Evolutionary conservation across 805 yeast genomes (phyloP), one percentile per base, ranked within the genome.

Genomic region (Candida quercuum): DNA sequence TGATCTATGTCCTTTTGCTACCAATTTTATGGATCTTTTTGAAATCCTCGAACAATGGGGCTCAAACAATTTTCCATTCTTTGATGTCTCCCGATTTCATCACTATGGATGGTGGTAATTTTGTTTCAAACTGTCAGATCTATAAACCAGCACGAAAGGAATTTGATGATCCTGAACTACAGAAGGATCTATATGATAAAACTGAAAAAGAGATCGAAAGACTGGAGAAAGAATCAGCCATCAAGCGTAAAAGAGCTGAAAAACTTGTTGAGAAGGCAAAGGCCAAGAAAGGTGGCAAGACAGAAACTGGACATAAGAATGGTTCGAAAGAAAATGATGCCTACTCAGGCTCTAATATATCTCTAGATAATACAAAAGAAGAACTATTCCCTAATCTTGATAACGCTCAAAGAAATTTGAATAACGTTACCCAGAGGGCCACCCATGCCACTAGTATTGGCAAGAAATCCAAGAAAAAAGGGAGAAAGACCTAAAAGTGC

Each of bases 1-100:
- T 88, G 5, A 9, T 86, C 0, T 80, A 91, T 53, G 42, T 88
- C 22, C 7, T 88, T 3, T 39, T 82, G 30, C 85, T 81, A 65
- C 99, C 99, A 9, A 35, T 93, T 0, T 76, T 87, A 72, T 91
- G 87, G 81, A 51, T 93, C 14, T 68, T 89, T 35, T 68, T 89
- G 38, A 91, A 88, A 60, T 76, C 84, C 21, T 73, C 88, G 11
- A 59, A 60, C 26, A 80, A 81, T 46, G 99, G 97, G 5, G 82
- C 86, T 22, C 96, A 93, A 61, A 76, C 86, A 20, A 52, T 83
- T 22, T 51, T 87, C 31, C 81, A 72, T 63, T 85, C 86, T 0
- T 53, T 85, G 33, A 73, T 69, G 69, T 74, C 83, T 7, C 96
- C 96, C 0, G 78, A 83, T 13, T 66, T 86, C 19, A 74, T 72